Percentiles rank a stretch among this genome's conserved stretches.
phyloP scores from a whole-genome alignment of 2,329 filamentous ascomycete genomes.

The Epichloe aotearoae region DNA sequence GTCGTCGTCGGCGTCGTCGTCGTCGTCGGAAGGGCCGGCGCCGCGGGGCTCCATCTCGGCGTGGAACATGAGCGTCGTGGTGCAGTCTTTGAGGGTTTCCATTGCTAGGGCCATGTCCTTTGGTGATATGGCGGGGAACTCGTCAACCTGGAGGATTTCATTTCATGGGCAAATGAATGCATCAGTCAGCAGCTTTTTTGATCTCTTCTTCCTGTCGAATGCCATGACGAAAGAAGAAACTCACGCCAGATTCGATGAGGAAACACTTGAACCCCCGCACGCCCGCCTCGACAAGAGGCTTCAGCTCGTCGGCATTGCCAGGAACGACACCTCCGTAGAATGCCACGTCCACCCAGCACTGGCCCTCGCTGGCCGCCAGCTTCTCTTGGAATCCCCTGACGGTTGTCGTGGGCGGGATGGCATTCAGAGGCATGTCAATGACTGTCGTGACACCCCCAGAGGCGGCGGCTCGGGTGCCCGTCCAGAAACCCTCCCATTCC shows the following conservation, averaged over 20 bases:
- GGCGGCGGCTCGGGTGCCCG: slow-evolving; percentile 83
- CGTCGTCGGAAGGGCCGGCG: slow-evolving; percentile 34
- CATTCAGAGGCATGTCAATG: slow-evolving; percentile 94
- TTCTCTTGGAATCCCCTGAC: slow-evolving; percentile 73
- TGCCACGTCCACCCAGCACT: slow-evolving; percentile 98
- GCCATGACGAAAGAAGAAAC: slow-evolving; percentile 14
- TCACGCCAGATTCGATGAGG: slow-evolving; percentile 86
- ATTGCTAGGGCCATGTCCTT: slow-evolving; percentile 70
- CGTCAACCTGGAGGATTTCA: slow-evolving; percentile 56
- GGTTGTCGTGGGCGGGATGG: slow-evolving; percentile 91
- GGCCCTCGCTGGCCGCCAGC: slow-evolving; percentile 64
- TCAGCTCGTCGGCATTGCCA: slow-evolving; percentile 69
- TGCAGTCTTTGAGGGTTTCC: slow-evolving; percentile 60
- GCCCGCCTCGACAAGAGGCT: slow-evolving; percentile 68
- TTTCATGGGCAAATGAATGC: not conserved
- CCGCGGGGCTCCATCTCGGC: slow-evolving; percentile 96
- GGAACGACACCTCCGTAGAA: slow-evolving; percentile 95
- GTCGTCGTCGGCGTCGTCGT: not conserved
- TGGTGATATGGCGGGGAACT: slow-evolving; percentile 84
- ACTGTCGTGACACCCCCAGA: slow-evolving; percentile 95
- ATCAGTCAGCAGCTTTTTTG: not conserved
- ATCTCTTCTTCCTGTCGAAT: not conserved
- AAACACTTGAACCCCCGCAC: slow-evolving; percentile 97
- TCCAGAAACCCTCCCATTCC: slow-evolving; percentile 97
- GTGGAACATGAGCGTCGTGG: slow-evolving; percentile 97